Conservation (phyloP, 2,329 filamentous ascomycete genomes). For the Fusarium incarnatum region DNA sequence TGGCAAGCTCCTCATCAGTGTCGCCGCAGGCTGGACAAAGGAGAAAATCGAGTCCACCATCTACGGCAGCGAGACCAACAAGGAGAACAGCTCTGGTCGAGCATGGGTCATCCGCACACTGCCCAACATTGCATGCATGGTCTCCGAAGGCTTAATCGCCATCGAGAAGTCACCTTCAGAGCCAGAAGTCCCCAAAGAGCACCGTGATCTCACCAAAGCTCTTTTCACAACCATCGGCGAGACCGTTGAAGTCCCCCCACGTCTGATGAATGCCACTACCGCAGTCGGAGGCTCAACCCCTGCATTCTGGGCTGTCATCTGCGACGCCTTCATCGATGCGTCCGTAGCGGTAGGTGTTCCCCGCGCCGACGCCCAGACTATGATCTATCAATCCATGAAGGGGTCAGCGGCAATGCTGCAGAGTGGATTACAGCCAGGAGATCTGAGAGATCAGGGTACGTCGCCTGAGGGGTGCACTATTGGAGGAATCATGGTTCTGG, state of each 20-base stretch:
- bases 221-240: conserved; percentile 68
- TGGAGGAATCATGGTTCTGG: conserved; percentile 67
- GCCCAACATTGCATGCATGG: conserved; percentile 52
- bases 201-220: conserved; percentile 50
- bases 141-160: conserved; percentile 50
- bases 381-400: conserved; percentile 70
- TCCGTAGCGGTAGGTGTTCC: conserved; percentile 71
- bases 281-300: conserved; percentile 70
- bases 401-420: conserved; percentile 66
- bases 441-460: conserved; percentile 68
- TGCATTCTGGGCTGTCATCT: conserved; percentile 68
- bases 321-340: conserved; percentile 69
- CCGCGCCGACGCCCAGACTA: conserved; percentile 64
- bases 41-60: conserved; percentile 53
- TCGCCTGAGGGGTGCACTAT: conserved; percentile 72
- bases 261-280: conserved; percentile 67
- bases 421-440: conserved; percentile 65
- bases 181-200: conserved; percentile 30
- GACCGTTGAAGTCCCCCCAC: conserved; percentile 61
- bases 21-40: conserved; percentile 62
- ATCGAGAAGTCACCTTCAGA: conserved; percentile 46
- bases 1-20: conserved; percentile 62
- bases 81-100: conserved; percentile 27
- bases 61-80: conserved; percentile 43
- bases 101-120: conserved; percentile 49